Evolutionary conservation across 75 land plant species (phyloP).

Genomic region (Pinus albicaulis): DNA sequence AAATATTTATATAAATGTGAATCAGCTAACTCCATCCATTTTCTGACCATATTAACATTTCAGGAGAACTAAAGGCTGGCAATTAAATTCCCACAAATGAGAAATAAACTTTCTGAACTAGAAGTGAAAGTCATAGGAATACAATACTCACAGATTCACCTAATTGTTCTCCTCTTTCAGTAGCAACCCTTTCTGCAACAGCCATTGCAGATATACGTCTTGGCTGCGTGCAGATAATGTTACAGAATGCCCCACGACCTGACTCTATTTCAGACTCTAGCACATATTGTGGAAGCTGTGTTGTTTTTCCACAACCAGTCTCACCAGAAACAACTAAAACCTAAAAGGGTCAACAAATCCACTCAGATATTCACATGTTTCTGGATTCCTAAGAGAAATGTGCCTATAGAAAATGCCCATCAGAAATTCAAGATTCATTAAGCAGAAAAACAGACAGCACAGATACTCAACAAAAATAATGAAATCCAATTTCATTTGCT

Average conservation of each 20-base stretch:
- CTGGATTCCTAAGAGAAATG: not conserved
- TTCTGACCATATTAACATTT: not conserved
- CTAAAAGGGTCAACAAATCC: slow-evolving; percentile 25
- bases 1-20: not conserved
- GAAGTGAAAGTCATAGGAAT: not conserved
- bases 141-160: slow-evolving; percentile 78
- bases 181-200: slow-evolving; percentile 91
- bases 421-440: too few species aligned
- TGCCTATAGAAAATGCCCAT: not conserved
- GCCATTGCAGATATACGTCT: slow-evolving; percentile 97
- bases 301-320: slow-evolving; percentile 99
- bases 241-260: slow-evolving; percentile 95
- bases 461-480: too few species aligned
- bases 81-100: not conserved
- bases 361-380: not conserved
- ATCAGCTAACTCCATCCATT: not conserved
- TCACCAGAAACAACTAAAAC: slow-evolving; percentile 95
- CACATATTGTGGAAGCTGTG: slow-evolving; percentile 95
- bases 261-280: slow-evolving; percentile 91
- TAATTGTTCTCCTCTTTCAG: slow-evolving; percentile 92
- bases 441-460: too few species aligned
- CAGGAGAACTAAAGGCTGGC: not conserved
- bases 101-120: not conserved
- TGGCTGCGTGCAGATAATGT: slow-evolving; percentile 97
- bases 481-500: not conserved